These are phyloP conservation scores for Claviceps sp. DNA, from an alignment of 2,329 filamentous ascomycete species.

Conservation along the genomic window DNA sequence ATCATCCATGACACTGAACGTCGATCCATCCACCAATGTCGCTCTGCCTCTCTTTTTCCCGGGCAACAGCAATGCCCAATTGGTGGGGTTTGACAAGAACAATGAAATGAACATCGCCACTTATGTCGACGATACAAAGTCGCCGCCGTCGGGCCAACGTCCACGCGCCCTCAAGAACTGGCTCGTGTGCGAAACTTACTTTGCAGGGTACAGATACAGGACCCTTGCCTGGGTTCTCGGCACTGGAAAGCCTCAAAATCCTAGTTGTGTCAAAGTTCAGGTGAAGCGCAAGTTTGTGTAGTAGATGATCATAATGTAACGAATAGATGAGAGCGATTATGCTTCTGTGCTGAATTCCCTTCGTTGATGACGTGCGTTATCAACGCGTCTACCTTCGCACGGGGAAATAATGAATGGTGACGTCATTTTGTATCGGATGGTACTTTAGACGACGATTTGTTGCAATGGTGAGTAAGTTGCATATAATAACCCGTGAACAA, in stretches of 20 bases:
- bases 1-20: conserved; percentile 8
- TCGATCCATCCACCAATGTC: conserved; percentile 12
- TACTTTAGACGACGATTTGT: no score
- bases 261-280: conserved; percentile 12
- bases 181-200: conserved; percentile 12
- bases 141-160: conserved; percentile 3
- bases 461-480: no score
- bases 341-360: not conserved
- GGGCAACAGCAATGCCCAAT: conserved; percentile 11
- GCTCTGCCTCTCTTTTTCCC: conserved; percentile 10
- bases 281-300: conserved; percentile 10
- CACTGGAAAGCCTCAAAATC: conserved; percentile 11
- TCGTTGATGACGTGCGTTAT: not conserved
- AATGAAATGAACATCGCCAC: conserved; percentile 8
- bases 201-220: conserved; percentile 9
- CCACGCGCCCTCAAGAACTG: conserved; percentile 8
- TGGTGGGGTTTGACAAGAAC: conserved; percentile 12
- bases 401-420: no score
- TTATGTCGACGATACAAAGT: conserved; percentile 11
- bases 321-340: no score
- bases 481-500: no score
- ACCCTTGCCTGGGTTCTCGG: conserved; percentile 10
- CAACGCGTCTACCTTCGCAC: no score
- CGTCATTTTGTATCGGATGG: no score
- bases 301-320: not conserved